phyloP scores from a whole-genome alignment of 768 basidiomycete species.

The Termitomyces bulborhizus region DNA sequence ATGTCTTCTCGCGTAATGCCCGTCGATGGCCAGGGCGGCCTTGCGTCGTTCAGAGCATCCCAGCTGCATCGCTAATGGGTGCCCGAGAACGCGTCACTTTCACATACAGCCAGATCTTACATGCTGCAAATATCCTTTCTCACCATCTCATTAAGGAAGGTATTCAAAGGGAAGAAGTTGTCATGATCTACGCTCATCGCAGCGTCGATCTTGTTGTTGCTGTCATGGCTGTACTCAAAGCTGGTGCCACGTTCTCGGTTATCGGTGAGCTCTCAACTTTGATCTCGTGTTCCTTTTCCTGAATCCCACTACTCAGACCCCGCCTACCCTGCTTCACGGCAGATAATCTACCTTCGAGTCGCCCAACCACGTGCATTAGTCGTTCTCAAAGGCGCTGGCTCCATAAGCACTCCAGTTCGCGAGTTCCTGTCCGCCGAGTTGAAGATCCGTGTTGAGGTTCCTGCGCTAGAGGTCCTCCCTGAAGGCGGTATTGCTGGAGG shows the following conservation, averaged over 20 bases:
- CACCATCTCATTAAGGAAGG: slow-evolving; percentile 86
- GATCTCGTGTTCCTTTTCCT: neutral
- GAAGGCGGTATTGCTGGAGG: slow-evolving; percentile 68
- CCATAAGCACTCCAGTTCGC: slow-evolving; percentile 72
- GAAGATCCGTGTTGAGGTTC: slow-evolving; percentile 84
- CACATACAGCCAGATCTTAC: slow-evolving; percentile 76
- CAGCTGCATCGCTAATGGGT: slow-evolving; percentile 30
- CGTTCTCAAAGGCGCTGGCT: slow-evolving; percentile 86
- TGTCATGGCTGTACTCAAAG: slow-evolving; percentile 94
- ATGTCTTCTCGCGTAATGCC: slow-evolving; percentile 90
- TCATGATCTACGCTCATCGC: slow-evolving; percentile 96
- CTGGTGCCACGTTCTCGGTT: slow-evolving; percentile 94
- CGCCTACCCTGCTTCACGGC: slow-evolving; percentile 90
- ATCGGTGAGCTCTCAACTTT: slow-evolving; percentile 57
- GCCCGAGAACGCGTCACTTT: slow-evolving; percentile 54
- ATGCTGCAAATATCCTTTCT: slow-evolving; percentile 83
- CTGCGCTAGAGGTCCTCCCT: slow-evolving; percentile 72
- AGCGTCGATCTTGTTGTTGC: slow-evolving; percentile 96
- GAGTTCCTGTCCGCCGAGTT: slow-evolving; percentile 76
- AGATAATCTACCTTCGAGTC: slow-evolving; percentile 89
- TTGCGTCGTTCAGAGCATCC: slow-evolving; percentile 81
- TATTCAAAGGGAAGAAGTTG: slow-evolving; percentile 88
- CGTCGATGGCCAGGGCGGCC: slow-evolving; percentile 69
- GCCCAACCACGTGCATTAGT: slow-evolving; percentile 89
- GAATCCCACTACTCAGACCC: slow-evolving; percentile 55